Evolutionary conservation across 2,329 filamentous ascomycete species (phyloP).

Genomic region (Aureobasidium sp.): DNA sequence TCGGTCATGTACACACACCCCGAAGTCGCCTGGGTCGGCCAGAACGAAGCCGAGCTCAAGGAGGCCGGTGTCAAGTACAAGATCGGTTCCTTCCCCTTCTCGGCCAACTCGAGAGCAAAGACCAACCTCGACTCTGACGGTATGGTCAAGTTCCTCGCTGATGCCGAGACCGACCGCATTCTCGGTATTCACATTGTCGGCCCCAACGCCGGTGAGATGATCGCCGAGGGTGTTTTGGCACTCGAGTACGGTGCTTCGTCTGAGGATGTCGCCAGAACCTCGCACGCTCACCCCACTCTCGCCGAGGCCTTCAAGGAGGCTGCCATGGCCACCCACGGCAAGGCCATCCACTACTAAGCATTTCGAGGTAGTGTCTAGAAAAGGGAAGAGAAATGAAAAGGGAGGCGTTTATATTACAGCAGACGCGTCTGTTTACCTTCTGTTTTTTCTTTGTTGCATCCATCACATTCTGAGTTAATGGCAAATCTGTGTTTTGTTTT

Average conservation of each 20-base stretch:
- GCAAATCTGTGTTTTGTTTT: neutral
- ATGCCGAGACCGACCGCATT: conserved; percentile 92
- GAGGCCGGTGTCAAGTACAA: conserved; percentile 83
- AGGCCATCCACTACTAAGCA: conserved; percentile 86
- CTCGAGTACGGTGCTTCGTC: conserved; percentile 93
- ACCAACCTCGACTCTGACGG: conserved; percentile 96
- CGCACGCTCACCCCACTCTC: conserved; percentile 92
- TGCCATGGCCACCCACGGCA: conserved; percentile 92
- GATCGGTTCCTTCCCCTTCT: conserved; percentile 90
- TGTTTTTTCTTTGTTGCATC: neutral
- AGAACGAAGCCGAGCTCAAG: conserved; percentile 95
- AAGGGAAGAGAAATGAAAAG: neutral
- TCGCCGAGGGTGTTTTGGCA: conserved; percentile 90
- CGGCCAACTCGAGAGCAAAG: conserved; percentile 96
- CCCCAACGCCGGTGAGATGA: conserved; percentile 96
- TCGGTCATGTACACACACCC: conserved; percentile 99
- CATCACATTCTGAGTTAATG: neutral
- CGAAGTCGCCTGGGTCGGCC: conserved; percentile 96
- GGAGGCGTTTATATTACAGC: neutral
- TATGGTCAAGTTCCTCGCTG: conserved; percentile 92
- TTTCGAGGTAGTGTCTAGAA: neutral
- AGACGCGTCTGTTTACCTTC: neutral
- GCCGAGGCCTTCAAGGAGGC: conserved; percentile 99
- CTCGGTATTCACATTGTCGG: conserved; percentile 95
- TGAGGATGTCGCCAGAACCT: conserved; percentile 90